phyloP scores from a whole-genome alignment of 2,329 filamentous ascomycete species.

The Aspergillus transmontanensis region DNA sequence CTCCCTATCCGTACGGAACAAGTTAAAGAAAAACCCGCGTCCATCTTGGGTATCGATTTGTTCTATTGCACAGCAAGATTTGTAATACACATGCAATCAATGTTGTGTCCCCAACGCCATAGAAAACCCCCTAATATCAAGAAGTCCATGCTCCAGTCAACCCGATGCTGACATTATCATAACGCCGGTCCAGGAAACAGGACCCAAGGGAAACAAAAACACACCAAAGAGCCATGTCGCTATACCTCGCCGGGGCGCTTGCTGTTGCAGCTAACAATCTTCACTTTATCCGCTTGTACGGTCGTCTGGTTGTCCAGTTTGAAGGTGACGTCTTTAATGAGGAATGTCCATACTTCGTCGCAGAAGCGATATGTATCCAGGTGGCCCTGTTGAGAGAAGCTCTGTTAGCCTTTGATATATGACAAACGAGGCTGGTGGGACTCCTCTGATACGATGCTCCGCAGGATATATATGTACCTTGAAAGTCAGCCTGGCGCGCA shows the following conservation, averaged over 20 bases:
- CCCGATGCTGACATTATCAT: neutral
- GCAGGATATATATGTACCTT: constrained; percentile 67
- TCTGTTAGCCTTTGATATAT: constrained; percentile 18
- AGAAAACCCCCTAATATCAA: neutral
- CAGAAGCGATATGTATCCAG: constrained; percentile 99
- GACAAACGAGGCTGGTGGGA: neutral
- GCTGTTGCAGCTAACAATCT: constrained; percentile 97
- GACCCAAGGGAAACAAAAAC: neutral
- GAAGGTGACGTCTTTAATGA: constrained; percentile 98
- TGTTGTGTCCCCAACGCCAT: neutral
- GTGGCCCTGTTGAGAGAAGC: constrained; percentile 67
- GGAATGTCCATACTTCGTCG: constrained; percentile 99
- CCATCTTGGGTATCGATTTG: constrained; percentile 8
- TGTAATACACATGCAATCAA: constrained; percentile 1
- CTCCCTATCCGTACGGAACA: neutral
- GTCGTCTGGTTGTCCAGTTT: constrained; percentile 84
- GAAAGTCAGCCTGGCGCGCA: constrained; percentile 88
- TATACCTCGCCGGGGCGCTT: constrained; percentile 69
- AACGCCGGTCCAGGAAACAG: constrained; percentile 1
- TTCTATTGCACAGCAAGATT: constrained; percentile 1
- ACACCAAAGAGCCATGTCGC: neutral
- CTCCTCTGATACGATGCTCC: neutral
- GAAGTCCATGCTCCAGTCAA: neutral
- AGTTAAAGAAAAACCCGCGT: neutral
- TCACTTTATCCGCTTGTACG: constrained; percentile 86